Evolutionary conservation across 1,284 basidiomycete genomes (phyloP).

Genomic region (Cutaneotrichosporon daszewskae): DNA sequence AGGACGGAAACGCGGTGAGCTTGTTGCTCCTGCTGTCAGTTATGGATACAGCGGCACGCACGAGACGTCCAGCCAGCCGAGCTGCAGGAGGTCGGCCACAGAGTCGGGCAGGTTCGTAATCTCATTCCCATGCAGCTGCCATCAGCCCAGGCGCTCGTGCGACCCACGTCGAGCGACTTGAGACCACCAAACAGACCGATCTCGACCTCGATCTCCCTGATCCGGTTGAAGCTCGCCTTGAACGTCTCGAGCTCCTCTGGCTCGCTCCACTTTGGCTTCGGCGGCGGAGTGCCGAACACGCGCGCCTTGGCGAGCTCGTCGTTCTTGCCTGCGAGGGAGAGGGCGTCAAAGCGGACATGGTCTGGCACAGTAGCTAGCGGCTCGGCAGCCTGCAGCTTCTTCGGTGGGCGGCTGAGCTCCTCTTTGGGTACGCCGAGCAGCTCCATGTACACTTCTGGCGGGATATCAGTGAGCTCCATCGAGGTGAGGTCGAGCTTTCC

Average conservation of each 20-base stretch:
- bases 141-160: background rate
- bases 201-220: conserved; percentile 37
- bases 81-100: conserved; percentile 40
- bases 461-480: conserved; percentile 31
- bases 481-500: conserved; percentile 41
- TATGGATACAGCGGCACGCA: conserved; percentile 18
- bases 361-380: too few relatives aligned
- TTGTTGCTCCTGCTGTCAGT: conserved; percentile 31
- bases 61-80: conserved; percentile 41
- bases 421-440: conserved; percentile 33
- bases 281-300: conserved; percentile 21
- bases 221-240: conserved; percentile 30
- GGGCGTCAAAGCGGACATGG: conserved; percentile 10
- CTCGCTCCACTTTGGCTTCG: conserved; percentile 29
- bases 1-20: conserved; percentile 31
- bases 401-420: conserved; percentile 28
- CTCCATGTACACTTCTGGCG: conserved; percentile 36
- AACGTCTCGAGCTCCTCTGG: conserved; percentile 40
- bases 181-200: conserved; percentile 44
- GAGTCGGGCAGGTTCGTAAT: conserved; percentile 33
- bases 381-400: background rate
- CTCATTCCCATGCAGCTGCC: conserved; percentile 32
- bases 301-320: conserved; percentile 7
- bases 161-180: conserved; percentile 40
- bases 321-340: conserved; percentile 7